Conservation (phyloP, 768 basidiomycete species). For the Leccinum sublutescens region DNA sequence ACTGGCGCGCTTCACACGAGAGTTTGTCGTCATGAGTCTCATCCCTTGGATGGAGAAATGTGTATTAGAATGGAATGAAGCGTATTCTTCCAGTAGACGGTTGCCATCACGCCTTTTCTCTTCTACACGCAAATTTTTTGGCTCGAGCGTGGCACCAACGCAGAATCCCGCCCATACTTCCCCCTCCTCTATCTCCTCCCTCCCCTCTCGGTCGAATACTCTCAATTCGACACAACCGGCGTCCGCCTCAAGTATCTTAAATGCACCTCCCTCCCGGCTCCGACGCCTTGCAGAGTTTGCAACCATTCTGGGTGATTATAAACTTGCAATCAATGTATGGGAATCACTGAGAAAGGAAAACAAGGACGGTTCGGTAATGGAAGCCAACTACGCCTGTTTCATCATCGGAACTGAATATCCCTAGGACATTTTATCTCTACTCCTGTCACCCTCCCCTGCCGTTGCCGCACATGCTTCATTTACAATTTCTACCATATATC, state of each 20-base stretch:
- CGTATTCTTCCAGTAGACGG: conserved; percentile 71
- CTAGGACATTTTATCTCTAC: conserved; percentile 80
- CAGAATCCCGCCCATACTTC: conserved; percentile 38
- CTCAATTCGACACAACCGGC: conserved; percentile 34
- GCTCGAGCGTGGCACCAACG: conserved; percentile 54
- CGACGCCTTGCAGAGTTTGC: conserved; percentile 95
- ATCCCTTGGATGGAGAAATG: conserved; percentile 97
- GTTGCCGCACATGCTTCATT: conserved; percentile 59
- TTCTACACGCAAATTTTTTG: conserved; percentile 81
- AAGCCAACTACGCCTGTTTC: background rate
- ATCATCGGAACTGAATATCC: conserved; percentile 9
- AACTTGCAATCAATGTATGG: conserved; percentile 80
- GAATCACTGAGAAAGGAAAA: conserved; percentile 84
- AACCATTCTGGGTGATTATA: conserved; percentile 88
- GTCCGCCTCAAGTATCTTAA: conserved; percentile 13
- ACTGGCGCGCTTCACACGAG: conserved; percentile 75
- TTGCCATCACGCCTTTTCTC: conserved; percentile 85
- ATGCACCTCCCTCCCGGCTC: conserved; percentile 59
- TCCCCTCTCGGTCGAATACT: conserved; percentile 38
- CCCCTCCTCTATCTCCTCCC: conserved; percentile 38
- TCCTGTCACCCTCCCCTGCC: conserved; percentile 66
- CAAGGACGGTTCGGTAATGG: conserved; percentile 75
- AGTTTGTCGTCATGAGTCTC: conserved; percentile 86
- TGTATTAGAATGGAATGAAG: conserved; percentile 93
- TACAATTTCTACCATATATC: conserved; percentile 51